Evolutionary conservation across 2,329 filamentous ascomycete species (phyloP).

Genomic region (Claviceps humidiphila): DNA sequence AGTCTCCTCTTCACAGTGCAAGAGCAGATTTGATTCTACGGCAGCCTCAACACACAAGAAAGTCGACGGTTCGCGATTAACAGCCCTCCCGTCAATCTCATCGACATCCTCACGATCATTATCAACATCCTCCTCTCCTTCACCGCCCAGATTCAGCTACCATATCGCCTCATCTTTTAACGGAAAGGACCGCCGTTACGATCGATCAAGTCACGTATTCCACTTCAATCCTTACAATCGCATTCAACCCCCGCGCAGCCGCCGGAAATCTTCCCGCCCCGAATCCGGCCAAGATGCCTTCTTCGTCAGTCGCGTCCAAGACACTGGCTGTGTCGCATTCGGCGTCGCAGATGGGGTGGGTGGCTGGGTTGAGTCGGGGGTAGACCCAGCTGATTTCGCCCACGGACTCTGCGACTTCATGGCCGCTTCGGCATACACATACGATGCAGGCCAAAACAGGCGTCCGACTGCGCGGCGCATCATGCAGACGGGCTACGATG

Average conservation of each 20-base stretch:
- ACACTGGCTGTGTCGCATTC: slow-evolving; percentile 60
- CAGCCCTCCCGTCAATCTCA: slow-evolving; percentile 3
- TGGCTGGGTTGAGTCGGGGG: slow-evolving; percentile 83
- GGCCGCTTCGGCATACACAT: slow-evolving; percentile 58
- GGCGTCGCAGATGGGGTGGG: slow-evolving; percentile 91
- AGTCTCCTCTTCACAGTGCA: neutral
- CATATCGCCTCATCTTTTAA: slow-evolving; percentile 63
- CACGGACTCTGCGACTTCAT: slow-evolving; percentile 90
- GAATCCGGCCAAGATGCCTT: slow-evolving; percentile 91
- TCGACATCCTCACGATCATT: slow-evolving; percentile 5
- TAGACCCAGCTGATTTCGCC: slow-evolving; percentile 91
- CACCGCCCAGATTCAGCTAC: slow-evolving; percentile 41
- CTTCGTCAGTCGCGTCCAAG: slow-evolving; percentile 73
- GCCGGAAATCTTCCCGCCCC: slow-evolving; percentile 36
- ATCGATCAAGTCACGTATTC: slow-evolving; percentile 55
- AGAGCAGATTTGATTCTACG: neutral
- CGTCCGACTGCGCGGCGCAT: slow-evolving; percentile 51
- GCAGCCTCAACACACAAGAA: neutral
- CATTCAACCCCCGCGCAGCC: slow-evolving; percentile 33
- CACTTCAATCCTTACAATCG: slow-evolving; percentile 56
- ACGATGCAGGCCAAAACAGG: slow-evolving; percentile 24
- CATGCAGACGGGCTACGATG: slow-evolving; percentile 74
- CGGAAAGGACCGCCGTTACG: slow-evolving; percentile 56
- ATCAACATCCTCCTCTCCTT: slow-evolving; percentile 12
- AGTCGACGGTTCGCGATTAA: neutral